Conservation (phyloP, 805 yeast genomes). For the Pichia occidentalis region DNA sequence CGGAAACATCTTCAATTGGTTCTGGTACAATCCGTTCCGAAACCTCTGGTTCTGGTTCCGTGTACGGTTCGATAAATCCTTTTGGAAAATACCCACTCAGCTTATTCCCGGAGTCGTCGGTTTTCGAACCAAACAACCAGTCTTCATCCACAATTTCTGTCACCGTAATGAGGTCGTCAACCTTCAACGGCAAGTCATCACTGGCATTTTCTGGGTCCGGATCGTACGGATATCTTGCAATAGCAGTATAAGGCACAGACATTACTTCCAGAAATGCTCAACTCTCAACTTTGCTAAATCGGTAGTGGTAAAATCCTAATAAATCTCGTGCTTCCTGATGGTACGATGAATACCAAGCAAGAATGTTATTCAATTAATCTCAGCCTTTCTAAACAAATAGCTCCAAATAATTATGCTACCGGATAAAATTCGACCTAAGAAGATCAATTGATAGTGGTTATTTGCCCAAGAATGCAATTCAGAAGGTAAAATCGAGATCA, state of each 20-base stretch:
- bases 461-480: no score
- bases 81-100: conserved; percentile 80
- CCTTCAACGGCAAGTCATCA: conserved; percentile 72
- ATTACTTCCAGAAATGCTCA: no score
- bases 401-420: conserved; percentile 5
- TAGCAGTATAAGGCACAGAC: conserved; percentile 25
- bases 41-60: conserved; percentile 2
- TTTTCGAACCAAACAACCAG: conserved; percentile 75
- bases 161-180: conserved; percentile 68
- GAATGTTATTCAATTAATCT: neutral
- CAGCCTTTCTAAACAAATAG: neutral
- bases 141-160: conserved; percentile 81
- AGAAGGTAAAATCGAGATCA: no score
- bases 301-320: no score
- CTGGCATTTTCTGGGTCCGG: conserved; percentile 50
- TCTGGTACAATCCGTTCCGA: neutral
- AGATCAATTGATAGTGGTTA: no score
- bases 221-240: conserved; percentile 27
- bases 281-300: no score
- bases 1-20: conserved; percentile 5
- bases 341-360: neutral
- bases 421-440: no score
- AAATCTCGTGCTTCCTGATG: no score
- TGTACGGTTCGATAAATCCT: conserved; percentile 55
- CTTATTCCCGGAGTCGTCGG: conserved; percentile 36